Evolutionary conservation across 768 basidiomycete species (phyloP), one percentile per base, ranked within the genome.

Genomic region (Tricholoma saponaceum): DNA sequence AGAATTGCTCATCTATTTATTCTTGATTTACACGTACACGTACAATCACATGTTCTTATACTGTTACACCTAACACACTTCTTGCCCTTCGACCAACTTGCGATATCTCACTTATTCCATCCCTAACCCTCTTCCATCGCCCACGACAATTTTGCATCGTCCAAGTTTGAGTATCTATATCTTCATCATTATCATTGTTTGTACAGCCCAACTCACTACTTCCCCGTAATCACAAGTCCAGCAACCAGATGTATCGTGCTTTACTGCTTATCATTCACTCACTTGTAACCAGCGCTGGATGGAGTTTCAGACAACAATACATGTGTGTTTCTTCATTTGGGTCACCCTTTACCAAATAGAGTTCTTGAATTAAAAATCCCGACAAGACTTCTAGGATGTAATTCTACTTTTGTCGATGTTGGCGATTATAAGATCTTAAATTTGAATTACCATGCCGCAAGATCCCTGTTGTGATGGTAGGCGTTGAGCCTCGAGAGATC

Each of bases 1-100:
- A 54, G 55, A 56, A 56, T 51, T 50, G 22, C 6, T 35, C 35
- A 23, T 51, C n/a, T 51, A 49, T 56, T 51, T 43, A 53, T 35
- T 53, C 41, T 37, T 43, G 41, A 53, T 30, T 25, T 53, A 50
- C 47, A 50, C 26, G 22, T 49, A 49, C 26, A 49, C 26, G 47
- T 50, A 50, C 47, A 8, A 18, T 9, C 26, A 46, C 44, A 46
- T 28, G 25, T 49, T 49, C 16, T 26, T 47, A 2, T 26, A 47
- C 25, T 25, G 13, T 28, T 13, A 28, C 26, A 50, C n/a, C 23
- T 23, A 12, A 47, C 44, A 25, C 25, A 13, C 13, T 47, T 47
- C 13, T 30, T 50, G 47, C 16, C 47, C 13, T 26, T 28, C 26
- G 16, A 49, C 26, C 25, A 28, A 54, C 43, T 35, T 13, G 39